These are phyloP conservation scores for Citrus glauca DNA, from an alignment of 345 rosid species.

Conservation along the genomic window DNA sequence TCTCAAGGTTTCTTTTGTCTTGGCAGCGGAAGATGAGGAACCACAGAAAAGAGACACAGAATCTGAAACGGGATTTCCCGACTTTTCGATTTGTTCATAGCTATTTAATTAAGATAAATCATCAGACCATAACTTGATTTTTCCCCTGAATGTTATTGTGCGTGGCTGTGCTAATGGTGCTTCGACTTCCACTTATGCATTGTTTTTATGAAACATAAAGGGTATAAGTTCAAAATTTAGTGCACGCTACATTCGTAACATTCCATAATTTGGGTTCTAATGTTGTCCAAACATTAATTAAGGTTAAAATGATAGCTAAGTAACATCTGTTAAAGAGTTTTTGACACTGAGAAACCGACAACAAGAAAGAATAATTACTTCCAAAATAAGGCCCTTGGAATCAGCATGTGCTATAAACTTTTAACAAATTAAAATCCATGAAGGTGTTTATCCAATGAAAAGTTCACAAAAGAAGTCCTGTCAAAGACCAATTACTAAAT, in stretches of 20 bases:
- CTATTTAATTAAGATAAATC: not conserved
- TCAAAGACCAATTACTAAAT: not conserved
- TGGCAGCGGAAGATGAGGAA: conserved; percentile 20
- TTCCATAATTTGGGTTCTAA: not conserved
- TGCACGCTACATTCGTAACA: not conserved
- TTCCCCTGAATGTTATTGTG: not conserved
- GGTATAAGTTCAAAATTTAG: not conserved
- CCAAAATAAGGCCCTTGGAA: not conserved
- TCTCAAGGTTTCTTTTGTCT: conserved; percentile 33
- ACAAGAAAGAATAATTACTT: not conserved
- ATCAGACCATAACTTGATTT: conserved; percentile 9
- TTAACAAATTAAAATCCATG: not conserved
- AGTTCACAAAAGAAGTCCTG: not conserved
- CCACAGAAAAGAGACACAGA: not conserved
- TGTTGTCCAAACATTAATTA: not conserved
- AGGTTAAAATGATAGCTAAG: not conserved
- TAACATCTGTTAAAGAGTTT: not conserved
- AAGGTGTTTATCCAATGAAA: not conserved
- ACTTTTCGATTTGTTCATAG: not conserved
- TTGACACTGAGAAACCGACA: not conserved
- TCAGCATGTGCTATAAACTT: not conserved
- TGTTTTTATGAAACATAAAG: not conserved
- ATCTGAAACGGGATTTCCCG: not conserved
- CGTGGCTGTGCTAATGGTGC: not conserved
- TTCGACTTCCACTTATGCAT: not conserved